Base-by-base conservation (phyloP, 768 basidiomycete species). In the Pleurotus platypus region DNA sequence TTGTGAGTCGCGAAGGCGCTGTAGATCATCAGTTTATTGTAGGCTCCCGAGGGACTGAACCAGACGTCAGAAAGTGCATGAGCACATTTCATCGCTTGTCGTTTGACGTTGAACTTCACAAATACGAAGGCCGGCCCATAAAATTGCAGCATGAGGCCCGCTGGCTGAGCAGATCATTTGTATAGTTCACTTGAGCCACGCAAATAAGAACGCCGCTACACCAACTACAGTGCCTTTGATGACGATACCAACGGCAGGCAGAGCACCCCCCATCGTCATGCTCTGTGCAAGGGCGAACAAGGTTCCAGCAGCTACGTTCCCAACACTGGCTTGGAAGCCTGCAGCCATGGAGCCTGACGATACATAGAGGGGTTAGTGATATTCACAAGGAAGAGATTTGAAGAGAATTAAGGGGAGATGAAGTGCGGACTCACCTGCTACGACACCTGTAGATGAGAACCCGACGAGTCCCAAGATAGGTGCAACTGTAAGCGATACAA, bases 231-330 rank as follows among this genome's bases (percentile, higher is more conserved):
- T 47, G 13, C 39, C 58, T 18, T 37, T 43, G 16, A 55, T 49
- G 2, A 24, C 58, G 42, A n/a, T 49, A 20, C 55, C 48, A 22
- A 59, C 39, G 35, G 38, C 46, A 12, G 55, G 40, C 45, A 59
- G 24, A 9, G 58, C 55, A 13, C 58, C 58, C 40, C 58, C 58
- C 58, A 59, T 59, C 9, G 58, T 55, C 35, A 59, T 37, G 6
- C 54, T 56, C 46, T 59, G 58, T 2, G 58, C 58, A 2, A 46
- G 18, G 5, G 58, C 58, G 20, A 59, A 59, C 9, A 48, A 5
- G 39, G 46, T 56, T 15, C 58, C 58, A 18, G 35, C 49, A 22
- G 26, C 22, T 11, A 59, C 55, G 24, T 55, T 38, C 4, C 58
- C 58, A 3, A 56, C 5, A 13, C 39, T 24, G 1, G 55, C 46